Percentiles rank a stretch among this genome's conserved stretches.
phyloP scores from a whole-genome alignment of 164 flowering plant species.

The Chloranthus sessilifolius region DNA sequence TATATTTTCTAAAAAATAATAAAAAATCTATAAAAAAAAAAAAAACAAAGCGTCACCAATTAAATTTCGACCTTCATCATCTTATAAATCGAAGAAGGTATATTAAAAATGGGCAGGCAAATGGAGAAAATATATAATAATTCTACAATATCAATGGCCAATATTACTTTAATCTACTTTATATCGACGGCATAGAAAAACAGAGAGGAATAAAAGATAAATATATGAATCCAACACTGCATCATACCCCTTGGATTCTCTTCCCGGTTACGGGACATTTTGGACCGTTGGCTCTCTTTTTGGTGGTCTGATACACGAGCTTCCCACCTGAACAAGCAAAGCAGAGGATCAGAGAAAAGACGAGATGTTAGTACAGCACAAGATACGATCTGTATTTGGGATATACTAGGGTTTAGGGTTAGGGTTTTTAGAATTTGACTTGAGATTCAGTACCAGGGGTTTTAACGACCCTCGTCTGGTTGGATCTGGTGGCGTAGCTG shows the following conservation, averaged over 20 bases:
- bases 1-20: no score
- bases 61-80: no score
- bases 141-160: no score
- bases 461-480: constrained; percentile 43
- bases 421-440: neutral
- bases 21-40: no score
- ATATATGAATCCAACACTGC: no score
- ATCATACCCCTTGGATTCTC: constrained; percentile 63
- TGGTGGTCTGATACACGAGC: constrained; percentile 38
- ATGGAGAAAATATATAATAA: no score
- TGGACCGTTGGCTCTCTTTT: constrained; percentile 58
- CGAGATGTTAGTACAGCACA: neutral
- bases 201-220: no score
- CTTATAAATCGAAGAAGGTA: no score
- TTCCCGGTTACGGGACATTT: constrained; percentile 61
- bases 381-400: neutral
- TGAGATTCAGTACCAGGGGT: constrained; percentile 29
- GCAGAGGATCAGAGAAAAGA: neutral
- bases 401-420: neutral
- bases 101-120: no score
- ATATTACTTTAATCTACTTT: no score
- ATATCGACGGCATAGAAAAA: no score
- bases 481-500: constrained; percentile 48
- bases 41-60: no score
- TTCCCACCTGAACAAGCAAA: constrained; percentile 32